Conservation (phyloP, 2,329 filamentous ascomycete species). For the Fusarium heterosporum region DNA sequence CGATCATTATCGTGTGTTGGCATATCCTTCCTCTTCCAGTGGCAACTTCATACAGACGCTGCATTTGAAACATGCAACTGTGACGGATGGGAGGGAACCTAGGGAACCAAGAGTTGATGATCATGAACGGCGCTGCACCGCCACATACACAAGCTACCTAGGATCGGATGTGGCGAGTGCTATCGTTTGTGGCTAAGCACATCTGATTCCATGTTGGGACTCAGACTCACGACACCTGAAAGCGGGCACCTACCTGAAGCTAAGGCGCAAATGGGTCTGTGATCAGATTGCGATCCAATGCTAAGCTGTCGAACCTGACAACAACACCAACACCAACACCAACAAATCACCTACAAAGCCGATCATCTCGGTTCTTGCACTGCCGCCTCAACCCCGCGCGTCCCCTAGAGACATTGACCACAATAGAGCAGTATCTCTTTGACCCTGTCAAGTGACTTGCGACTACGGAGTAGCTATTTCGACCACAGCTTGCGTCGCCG, state of each 20-base stretch:
- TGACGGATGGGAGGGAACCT: slow-evolving; percentile 21
- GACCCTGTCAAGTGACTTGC: slow-evolving; percentile 26
- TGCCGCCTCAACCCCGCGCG: slow-evolving; percentile 33
- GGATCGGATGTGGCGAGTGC: slow-evolving; percentile 25
- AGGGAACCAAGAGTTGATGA: not conserved
- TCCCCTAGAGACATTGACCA: slow-evolving; percentile 24
- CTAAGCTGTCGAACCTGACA: slow-evolving; percentile 37
- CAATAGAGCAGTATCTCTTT: slow-evolving; percentile 7
- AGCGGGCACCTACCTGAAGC: slow-evolving; percentile 21
- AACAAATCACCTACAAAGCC: slow-evolving; percentile 30
- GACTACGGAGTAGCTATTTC: slow-evolving; percentile 14
- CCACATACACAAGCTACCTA: slow-evolving; percentile 2
- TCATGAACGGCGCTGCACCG: slow-evolving; percentile 28
- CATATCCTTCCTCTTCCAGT: slow-evolving; percentile 17
- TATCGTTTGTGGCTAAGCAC: slow-evolving; percentile 22
- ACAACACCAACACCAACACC: slow-evolving; percentile 29
- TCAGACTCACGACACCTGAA: slow-evolving; percentile 12
- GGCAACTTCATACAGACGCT: slow-evolving; percentile 10
- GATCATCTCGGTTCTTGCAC: slow-evolving; percentile 20
- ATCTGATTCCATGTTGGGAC: slow-evolving; percentile 13
- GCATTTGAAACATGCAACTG: slow-evolving; percentile 31
- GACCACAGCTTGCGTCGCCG: slow-evolving; percentile 45
- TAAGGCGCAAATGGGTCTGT: slow-evolving; percentile 42
- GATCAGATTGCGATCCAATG: slow-evolving; percentile 36
- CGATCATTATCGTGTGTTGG: slow-evolving; percentile 33